Conservation (phyloP, 1,284 basidiomycete genomes). For the Mycena sp. region DNA sequence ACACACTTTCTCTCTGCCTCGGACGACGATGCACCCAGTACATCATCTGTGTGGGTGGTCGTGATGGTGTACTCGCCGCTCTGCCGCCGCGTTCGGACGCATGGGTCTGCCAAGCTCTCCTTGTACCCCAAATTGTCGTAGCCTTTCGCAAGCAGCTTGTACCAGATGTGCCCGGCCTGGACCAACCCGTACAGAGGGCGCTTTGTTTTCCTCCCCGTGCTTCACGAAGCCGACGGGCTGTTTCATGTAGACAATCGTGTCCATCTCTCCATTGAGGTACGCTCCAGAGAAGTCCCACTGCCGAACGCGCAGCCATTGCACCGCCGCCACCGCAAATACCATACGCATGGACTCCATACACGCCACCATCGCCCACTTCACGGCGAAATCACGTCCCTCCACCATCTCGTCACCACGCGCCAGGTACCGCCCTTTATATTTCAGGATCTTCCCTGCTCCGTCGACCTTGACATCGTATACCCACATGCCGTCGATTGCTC, state of each 20-base stretch:
- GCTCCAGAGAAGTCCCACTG: constrained; percentile 21
- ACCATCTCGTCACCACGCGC: constrained; percentile 1
- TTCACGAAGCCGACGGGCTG: constrained; percentile 24
- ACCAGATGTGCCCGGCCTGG: constrained; percentile 28
- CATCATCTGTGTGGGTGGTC: constrained; percentile 21
- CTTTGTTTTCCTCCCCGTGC: constrained; percentile 21
- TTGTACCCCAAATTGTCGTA: constrained; percentile 16
- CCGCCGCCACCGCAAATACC: constrained; percentile 23
- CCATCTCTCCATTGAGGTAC: constrained; percentile 17
- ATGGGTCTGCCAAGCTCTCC: constrained; percentile 17
- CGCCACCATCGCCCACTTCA: constrained; percentile 24
- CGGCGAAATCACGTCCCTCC: constrained; percentile 1
- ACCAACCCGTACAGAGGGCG: constrained; percentile 16
- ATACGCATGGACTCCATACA: constrained; percentile 22
- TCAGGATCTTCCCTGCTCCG: not conserved
- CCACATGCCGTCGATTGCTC: constrained; percentile 13
- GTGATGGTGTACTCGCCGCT: constrained; percentile 11
- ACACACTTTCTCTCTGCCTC: not conserved
- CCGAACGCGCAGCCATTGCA: not conserved
- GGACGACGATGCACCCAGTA: constrained; percentile 20
- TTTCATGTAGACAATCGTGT: constrained; percentile 17
- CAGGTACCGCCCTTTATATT: not conserved
- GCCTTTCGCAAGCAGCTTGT: constrained; percentile 11
- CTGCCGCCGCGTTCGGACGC: constrained; percentile 3
- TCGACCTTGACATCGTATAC: constrained; percentile 3